Evolutionary conservation across 2,329 filamentous ascomycete species (phyloP).

Genomic region (Pezicula rhizophila): DNA sequence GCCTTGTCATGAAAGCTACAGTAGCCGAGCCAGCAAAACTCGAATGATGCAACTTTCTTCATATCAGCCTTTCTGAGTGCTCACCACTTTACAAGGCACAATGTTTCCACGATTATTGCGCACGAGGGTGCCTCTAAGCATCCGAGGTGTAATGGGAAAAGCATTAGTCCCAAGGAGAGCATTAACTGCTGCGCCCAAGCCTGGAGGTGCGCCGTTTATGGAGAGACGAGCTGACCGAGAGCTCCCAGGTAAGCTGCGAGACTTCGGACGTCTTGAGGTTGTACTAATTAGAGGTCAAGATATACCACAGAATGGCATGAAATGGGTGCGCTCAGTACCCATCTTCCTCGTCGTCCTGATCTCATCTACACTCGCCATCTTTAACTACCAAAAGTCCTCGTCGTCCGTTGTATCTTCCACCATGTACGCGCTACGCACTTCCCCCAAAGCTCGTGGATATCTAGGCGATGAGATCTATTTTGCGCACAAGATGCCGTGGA

Average conservation of each 20-base stretch:
- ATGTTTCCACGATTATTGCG: constrained; percentile 26
- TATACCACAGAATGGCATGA: constrained; percentile 28
- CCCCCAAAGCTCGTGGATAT: constrained; percentile 63
- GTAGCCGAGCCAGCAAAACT: not conserved
- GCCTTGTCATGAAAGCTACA: not conserved
- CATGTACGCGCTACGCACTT: constrained; percentile 86
- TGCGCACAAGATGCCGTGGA: constrained; percentile 73
- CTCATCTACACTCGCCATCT: constrained; percentile 74
- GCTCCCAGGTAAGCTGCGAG: constrained; percentile 48
- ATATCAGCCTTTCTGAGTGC: not conserved
- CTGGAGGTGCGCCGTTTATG: constrained; percentile 58
- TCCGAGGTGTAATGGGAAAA: constrained; percentile 6
- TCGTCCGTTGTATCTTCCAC: constrained; percentile 80
- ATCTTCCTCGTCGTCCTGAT: constrained; percentile 71
- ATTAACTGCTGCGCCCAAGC: constrained; percentile 49
- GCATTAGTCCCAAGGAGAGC: constrained; percentile 33
- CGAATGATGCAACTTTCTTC: not conserved
- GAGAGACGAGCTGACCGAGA: constrained; percentile 59
- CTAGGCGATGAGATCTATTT: constrained; percentile 88
- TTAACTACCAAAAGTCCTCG: constrained; percentile 98
- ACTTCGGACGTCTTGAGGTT: not conserved
- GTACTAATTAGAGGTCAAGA: constrained; percentile 11
- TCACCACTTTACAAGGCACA: constrained; percentile 2
- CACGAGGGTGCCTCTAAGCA: constrained; percentile 15
- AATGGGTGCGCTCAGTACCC: constrained; percentile 70